Base-by-base conservation (phyloP, 2,329 filamentous ascomycete genomes). In the Daldinia eschscholtzii region DNA sequence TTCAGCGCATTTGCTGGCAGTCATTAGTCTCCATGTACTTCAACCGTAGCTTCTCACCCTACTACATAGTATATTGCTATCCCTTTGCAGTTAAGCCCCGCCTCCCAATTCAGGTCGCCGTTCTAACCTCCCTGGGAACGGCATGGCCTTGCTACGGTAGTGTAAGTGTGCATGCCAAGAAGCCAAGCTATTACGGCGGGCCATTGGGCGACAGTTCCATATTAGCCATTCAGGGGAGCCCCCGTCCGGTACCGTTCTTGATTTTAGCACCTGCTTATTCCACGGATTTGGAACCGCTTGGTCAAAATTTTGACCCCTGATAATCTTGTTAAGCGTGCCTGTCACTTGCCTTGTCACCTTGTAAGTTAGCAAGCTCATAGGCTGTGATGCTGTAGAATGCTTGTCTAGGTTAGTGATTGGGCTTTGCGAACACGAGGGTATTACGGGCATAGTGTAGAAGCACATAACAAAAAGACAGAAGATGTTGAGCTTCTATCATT, bases 261-360 rank as follows among this genome's bases (percentile, higher is more conserved):
- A 64, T 67, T 67, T 62, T 67, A 62, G 67, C 59, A 70, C 67
- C 67, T 72, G 67, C 67, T 72, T 70, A 65, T 72, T 72, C 70
- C 67, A 64, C 67, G 67, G 70, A 30, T 70, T 66, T 68, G 70
- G 70, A 65, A 70, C 67, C 70, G 67, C 67, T 70, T 70, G 70
- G 70, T 70, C 53, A 59, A 67, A 70, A 9, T 26, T 67, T 71
- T 60, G 53, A 67, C 67, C 69, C 67, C 70, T 72, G 67, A 70
- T 56, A 70, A 72, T 70, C 67, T 64, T 67, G 52, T 44, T 52
- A 30, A 68, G 55, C 58, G 55, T 59, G 55, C 46, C 52, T 61
- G 44, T 67, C 42, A 62, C 52, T 41, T 28, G 20, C 53, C 35
- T 28, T 28, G 53, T 57, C 12, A 48, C 33, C 26, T 58, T 23